A percentile compares a stretch with the other conserved stretches of the same genome.
These are phyloP conservation scores for Iris macrosiphon DNA, from an alignment of 106 monocot species.

Conservation along the genomic window DNA sequence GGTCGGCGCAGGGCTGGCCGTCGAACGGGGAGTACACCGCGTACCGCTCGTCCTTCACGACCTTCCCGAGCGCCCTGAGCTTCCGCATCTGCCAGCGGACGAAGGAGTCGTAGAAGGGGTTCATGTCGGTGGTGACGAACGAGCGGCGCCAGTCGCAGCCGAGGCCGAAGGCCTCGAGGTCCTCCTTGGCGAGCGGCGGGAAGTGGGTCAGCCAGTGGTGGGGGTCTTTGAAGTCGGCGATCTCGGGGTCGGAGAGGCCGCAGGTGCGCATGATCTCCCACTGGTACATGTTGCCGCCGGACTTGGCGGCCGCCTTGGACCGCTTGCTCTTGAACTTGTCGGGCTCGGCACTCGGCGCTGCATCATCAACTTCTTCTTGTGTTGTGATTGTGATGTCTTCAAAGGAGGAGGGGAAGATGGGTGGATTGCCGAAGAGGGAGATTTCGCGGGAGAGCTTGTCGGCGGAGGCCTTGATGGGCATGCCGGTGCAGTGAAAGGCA, in stretches of 20 bases:
- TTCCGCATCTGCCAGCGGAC: slow-evolving; percentile 70
- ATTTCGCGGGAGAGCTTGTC: slow-evolving; percentile 49
- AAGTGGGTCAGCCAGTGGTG: slow-evolving; percentile 57
- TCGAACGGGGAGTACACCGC: slow-evolving; percentile 67
- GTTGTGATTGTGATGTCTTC: slow-evolving; percentile 12
- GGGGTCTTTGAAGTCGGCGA: slow-evolving; percentile 53
- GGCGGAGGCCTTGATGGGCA: slow-evolving; percentile 86
- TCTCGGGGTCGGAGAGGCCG: slow-evolving; percentile 53
- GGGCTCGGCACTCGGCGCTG: slow-evolving; percentile 25
- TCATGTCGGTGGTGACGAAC: slow-evolving; percentile 72
- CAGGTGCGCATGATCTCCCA: slow-evolving; percentile 75
- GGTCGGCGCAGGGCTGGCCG: slow-evolving; percentile 78
- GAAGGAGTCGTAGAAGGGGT: slow-evolving; percentile 75
- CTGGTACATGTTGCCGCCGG: slow-evolving; percentile 53
- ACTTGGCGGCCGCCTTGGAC: slow-evolving; percentile 70
- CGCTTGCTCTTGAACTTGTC: slow-evolving; percentile 71
- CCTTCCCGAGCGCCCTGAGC: slow-evolving; percentile 56
- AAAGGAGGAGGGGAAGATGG: slow-evolving; percentile 34
- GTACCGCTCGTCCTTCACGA: slow-evolving; percentile 63
- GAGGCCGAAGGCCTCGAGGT: slow-evolving; percentile 63
- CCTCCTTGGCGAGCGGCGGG: slow-evolving; percentile 56
- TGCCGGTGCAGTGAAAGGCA: slow-evolving; percentile 81
- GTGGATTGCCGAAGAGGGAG: slow-evolving; percentile 42
- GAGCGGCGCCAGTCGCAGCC: slow-evolving; percentile 77
- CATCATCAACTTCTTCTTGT: background rate